A percentile compares a stretch with the other conserved stretches of the same genome.
Evolutionary conservation across 2,329 filamentous ascomycete genomes (phyloP).

Genomic region (Thielaviopsis populi): DNA sequence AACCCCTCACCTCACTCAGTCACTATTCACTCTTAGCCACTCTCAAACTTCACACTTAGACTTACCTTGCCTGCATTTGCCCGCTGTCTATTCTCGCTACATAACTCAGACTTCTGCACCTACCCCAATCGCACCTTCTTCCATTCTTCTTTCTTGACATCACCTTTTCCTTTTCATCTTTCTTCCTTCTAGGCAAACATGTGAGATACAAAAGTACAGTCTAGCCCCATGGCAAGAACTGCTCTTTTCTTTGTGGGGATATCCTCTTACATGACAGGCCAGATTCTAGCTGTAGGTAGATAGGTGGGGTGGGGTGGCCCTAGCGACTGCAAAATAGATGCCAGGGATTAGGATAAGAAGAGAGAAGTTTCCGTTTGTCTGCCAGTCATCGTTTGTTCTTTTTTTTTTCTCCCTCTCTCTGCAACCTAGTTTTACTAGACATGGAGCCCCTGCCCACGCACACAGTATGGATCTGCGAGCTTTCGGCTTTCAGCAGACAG

Average conservation of each 20-base stretch:
- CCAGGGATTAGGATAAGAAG: background rate
- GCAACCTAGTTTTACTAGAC: background rate
- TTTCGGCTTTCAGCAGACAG: background rate
- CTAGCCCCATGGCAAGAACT: background rate
- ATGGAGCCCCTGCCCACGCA: background rate
- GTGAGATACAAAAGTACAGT: background rate
- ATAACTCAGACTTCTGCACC: background rate
- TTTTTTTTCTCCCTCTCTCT: background rate
- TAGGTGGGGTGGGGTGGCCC: background rate
- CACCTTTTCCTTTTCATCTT: background rate
- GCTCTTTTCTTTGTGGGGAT: background rate
- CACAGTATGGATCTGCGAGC: conserved; percentile 4
- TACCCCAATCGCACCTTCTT: background rate
- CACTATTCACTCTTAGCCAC: too few species aligned
- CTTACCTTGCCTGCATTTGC: background rate
- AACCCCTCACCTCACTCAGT: too few species aligned
- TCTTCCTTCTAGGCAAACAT: background rate
- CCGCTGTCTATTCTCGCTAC: background rate
- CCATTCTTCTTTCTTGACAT: too few species aligned
- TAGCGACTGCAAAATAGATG: background rate
- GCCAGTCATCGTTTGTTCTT: conserved; percentile 9
- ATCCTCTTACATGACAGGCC: background rate
- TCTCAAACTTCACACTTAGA: too few species aligned
- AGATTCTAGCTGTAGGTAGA: background rate
- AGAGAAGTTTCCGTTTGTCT: conserved; percentile 8